Conservation (phyloP, 2,329 filamentous ascomycete genomes). For the Botrytis tulipae region DNA sequence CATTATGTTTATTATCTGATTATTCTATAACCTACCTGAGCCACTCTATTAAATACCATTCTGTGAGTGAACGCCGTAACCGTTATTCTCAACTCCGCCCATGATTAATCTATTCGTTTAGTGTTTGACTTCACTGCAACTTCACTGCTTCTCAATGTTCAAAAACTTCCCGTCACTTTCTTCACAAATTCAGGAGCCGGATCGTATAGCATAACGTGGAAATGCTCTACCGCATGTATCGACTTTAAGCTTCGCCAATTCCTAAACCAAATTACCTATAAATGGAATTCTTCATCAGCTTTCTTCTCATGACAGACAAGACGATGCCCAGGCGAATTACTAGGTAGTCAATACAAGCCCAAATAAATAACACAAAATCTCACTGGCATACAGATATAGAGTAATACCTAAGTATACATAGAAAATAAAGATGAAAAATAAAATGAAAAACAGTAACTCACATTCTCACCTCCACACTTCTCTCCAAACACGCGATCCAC, state of each 20-base stretch:
- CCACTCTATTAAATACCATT: neutral
- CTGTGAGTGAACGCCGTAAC: neutral
- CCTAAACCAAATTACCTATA: slow-evolving; percentile 74
- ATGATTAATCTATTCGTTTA: neutral
- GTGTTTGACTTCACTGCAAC: neutral
- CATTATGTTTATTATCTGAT: neutral
- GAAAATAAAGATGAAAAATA: neutral
- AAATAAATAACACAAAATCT: neutral
- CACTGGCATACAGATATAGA: neutral
- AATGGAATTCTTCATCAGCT: neutral
- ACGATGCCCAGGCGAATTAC: neutral
- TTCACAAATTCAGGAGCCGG: slow-evolving; percentile 68
- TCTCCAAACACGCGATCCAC: slow-evolving; percentile 65
- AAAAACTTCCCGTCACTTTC: slow-evolving; percentile 73
- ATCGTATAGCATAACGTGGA: slow-evolving; percentile 87
- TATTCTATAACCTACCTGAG: neutral
- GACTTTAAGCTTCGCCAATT: slow-evolving; percentile 88
- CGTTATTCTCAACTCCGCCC: neutral
- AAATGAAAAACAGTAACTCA: slow-evolving; percentile 42
- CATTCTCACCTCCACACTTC: slow-evolving; percentile 51
- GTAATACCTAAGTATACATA: neutral
- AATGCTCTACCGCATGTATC: slow-evolving; percentile 84
- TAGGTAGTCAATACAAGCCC: neutral
- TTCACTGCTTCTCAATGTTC: slow-evolving; percentile 46
- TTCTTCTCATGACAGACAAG: neutral